phyloP scores from a whole-genome alignment of 805 yeast genomes.

The Starmerella apicola region DNA sequence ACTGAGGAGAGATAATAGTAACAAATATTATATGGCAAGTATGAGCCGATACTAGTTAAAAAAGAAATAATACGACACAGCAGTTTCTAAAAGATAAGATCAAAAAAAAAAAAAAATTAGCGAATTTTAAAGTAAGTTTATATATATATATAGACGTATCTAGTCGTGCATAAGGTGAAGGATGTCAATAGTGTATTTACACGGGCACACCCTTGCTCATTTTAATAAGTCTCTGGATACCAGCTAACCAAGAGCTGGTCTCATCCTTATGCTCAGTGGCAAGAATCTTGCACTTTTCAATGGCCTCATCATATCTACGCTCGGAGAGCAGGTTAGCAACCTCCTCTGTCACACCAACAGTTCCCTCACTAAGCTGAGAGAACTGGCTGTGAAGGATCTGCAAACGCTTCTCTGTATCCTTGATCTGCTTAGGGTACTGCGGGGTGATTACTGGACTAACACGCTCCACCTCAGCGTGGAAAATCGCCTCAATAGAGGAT shows the following conservation, averaged over 20 bases:
- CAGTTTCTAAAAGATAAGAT: too few relatives aligned
- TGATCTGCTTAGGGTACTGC: slow-evolving; percentile 55
- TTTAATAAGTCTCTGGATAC: slow-evolving; percentile 75
- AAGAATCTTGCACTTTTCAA: slow-evolving; percentile 37
- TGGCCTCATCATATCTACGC: slow-evolving; percentile 50
- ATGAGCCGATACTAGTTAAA: too few relatives aligned
- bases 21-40: too few relatives aligned
- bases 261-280: slow-evolving; percentile 55
- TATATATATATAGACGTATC: background rate
- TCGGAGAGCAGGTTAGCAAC: slow-evolving; percentile 40
- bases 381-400: slow-evolving; percentile 64
- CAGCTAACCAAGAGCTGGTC: slow-evolving; percentile 85
- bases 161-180: background rate
- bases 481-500: slow-evolving; percentile 44
- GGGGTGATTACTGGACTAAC: slow-evolving; percentile 67
- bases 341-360: slow-evolving; percentile 40
- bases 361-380: slow-evolving; percentile 51
- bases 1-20: too few relatives aligned
- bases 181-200: background rate
- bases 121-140: background rate
- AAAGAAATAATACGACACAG: too few relatives aligned
- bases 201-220: slow-evolving; percentile 34
- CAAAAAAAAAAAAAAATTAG: background rate
- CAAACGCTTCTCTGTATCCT: slow-evolving; percentile 73
- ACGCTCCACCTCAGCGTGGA: slow-evolving; percentile 43